These are phyloP conservation scores for Mediolabrus comicus DNA, from an alignment of 108 stramenopile genomes.

Conservation along the genomic window DNA sequence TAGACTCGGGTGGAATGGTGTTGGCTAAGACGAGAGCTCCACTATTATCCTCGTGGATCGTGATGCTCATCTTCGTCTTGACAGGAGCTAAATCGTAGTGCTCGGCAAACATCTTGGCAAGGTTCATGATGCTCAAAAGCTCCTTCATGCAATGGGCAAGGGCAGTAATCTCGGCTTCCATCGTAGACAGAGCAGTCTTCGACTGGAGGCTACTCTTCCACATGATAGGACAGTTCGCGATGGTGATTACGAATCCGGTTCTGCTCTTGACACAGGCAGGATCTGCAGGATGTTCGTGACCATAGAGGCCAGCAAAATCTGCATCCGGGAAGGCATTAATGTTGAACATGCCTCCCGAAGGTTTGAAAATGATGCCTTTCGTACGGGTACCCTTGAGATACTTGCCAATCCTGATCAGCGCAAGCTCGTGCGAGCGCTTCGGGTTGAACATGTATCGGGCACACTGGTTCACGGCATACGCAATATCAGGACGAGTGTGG, in stretches of 20 bases:
- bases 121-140: constrained; percentile 31
- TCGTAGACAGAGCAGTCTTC: constrained; percentile 48
- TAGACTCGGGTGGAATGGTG: constrained; percentile 8
- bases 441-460: constrained; percentile 33
- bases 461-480: constrained; percentile 32
- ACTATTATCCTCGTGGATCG: constrained; percentile 53
- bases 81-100: neutral
- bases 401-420: constrained; percentile 39
- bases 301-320: constrained; percentile 52
- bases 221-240: constrained; percentile 35
- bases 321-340: constrained; percentile 50
- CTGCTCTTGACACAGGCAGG: constrained; percentile 45
- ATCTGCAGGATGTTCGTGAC: constrained; percentile 27
- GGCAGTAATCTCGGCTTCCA: constrained; percentile 53
- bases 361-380: constrained; percentile 36
- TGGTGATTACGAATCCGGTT: constrained; percentile 46
- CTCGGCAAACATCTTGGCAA: constrained; percentile 4
- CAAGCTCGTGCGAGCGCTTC: constrained; percentile 31
- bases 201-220: constrained; percentile 51
- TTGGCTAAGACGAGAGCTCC: constrained; percentile 39
- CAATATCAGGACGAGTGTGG: constrained; percentile 33
- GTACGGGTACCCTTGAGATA: constrained; percentile 30
- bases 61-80: neutral
- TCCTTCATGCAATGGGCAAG: constrained; percentile 33
- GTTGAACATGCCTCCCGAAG: neutral